These are phyloP conservation scores for Leishmania mexicana DNA, from an alignment of 208 protist genomes.

Conservation along the genomic window DNA sequence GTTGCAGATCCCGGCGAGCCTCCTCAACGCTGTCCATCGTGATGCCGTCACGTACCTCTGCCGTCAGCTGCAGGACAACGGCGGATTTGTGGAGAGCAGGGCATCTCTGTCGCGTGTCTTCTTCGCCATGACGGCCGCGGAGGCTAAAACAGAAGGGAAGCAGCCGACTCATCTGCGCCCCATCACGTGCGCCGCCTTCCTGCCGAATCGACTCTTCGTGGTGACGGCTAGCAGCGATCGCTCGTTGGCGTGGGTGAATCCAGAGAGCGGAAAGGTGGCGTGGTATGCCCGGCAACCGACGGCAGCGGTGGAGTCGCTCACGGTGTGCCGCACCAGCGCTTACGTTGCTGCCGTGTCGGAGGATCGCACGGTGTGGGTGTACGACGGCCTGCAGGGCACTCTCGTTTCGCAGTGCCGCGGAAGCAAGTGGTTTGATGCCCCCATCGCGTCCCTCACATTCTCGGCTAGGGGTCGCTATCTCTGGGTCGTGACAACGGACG, in stretches of 20 bases:
- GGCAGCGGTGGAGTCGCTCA: constrained; percentile 25
- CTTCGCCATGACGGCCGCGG: constrained; percentile 11
- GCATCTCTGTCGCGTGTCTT: constrained; percentile 3
- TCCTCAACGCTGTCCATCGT: constrained; percentile 25
- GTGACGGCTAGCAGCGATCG: constrained; percentile 64
- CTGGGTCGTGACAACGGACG: constrained; percentile 66
- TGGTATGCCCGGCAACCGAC: constrained; percentile 50
- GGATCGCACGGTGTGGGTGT: constrained; percentile 72
- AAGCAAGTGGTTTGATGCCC: constrained; percentile 55
- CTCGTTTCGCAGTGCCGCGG: constrained; percentile 57
- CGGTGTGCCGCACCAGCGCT: constrained; percentile 49
- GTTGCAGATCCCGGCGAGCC: constrained; percentile 36
- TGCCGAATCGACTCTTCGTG: constrained; percentile 48
- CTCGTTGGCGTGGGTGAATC: constrained; percentile 53
- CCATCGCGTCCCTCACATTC: constrained; percentile 56
- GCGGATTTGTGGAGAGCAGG: background rate
- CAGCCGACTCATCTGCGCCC: constrained; percentile 46
- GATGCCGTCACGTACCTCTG: constrained; percentile 35
- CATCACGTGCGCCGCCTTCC: constrained; percentile 43
- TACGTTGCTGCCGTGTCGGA: constrained; percentile 70
- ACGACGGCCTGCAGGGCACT: constrained; percentile 64
- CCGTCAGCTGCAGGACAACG: constrained; percentile 19
- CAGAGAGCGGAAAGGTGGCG: constrained; percentile 27
- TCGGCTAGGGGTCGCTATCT: constrained; percentile 76
- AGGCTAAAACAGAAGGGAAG: background rate